These are phyloP conservation scores for Coemansia sp. DNA, from an alignment of 192 early-diverging fungal species.

Conservation along the genomic window DNA sequence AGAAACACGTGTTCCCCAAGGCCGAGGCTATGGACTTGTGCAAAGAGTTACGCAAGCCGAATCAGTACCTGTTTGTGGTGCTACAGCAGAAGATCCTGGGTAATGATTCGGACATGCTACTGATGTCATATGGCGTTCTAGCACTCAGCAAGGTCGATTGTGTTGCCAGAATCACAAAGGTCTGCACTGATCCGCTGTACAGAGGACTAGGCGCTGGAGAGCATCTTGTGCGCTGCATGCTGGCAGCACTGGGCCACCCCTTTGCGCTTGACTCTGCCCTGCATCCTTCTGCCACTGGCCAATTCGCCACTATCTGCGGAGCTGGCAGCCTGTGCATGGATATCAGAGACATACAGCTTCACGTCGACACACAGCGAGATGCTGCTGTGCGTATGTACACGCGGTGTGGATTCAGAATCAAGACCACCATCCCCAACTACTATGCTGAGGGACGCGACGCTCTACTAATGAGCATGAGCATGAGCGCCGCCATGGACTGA, in stretches of 20 bases:
- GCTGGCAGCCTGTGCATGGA: background rate
- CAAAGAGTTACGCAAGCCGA: conserved; percentile 18
- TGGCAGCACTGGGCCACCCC: background rate
- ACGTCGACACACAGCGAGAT: conserved; percentile 14
- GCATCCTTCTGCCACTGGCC: background rate
- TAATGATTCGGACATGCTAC: background rate
- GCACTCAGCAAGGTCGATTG: conserved; percentile 10
- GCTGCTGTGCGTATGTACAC: conserved; percentile 17
- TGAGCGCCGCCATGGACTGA: background rate
- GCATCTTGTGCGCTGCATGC: conserved; percentile 15
- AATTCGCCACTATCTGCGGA: background rate
- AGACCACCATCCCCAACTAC: conserved; percentile 12
- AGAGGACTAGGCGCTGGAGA: conserved; percentile 13
- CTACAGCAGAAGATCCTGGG: background rate
- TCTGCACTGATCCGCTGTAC: conserved; percentile 16
- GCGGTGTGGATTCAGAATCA: conserved; percentile 9
- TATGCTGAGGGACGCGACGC: conserved; percentile 20
- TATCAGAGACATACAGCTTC: conserved; percentile 8
- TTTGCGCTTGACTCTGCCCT: background rate
- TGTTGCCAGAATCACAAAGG: conserved; percentile 18
- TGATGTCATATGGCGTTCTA: conserved; percentile 14
- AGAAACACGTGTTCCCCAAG: conserved; percentile 27
- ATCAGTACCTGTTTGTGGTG: conserved; percentile 18
- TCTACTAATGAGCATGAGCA: conserved; percentile 2
- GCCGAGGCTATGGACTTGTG: conserved; percentile 23